A percentile compares a stretch with the other conserved stretches of the same genome.
Conservation (phyloP, 2,329 filamentous ascomycete species). For the Fusarium anthophilum region DNA sequence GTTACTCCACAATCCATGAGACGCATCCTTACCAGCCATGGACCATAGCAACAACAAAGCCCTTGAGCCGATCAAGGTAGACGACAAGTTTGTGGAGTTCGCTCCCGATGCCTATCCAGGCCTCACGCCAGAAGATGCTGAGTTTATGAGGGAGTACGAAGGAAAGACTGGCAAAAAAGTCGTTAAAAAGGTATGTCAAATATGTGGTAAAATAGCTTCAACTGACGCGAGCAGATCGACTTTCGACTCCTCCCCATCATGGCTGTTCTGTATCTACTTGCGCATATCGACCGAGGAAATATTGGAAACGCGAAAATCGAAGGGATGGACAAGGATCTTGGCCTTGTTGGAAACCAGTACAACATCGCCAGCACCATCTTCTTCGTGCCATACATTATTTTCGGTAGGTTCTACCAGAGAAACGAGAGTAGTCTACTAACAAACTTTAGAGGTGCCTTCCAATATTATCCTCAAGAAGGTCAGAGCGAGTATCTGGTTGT, state of each 20-base stretch:
- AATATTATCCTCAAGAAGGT: slow-evolving; percentile 50
- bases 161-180: slow-evolving; percentile 21
- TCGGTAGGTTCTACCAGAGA: background rate
- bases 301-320: slow-evolving; percentile 42
- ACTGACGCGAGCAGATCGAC: slow-evolving; percentile 12
- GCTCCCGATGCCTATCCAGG: slow-evolving; percentile 36
- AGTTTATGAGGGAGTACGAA: slow-evolving; percentile 27
- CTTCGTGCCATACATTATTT: slow-evolving; percentile 64
- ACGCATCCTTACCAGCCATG: background rate
- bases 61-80: background rate
- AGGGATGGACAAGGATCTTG: slow-evolving; percentile 58
- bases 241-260: slow-evolving; percentile 31
- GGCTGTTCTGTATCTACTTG: slow-evolving; percentile 25
- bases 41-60: background rate
- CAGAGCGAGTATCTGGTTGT: slow-evolving; percentile 49
- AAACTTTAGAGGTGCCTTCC: slow-evolving; percentile 48
- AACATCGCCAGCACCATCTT: slow-evolving; percentile 62
- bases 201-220: too few relatives aligned
- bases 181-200: slow-evolving; percentile 17
- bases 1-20: accelerated
- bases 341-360: slow-evolving; percentile 60
- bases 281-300: slow-evolving; percentile 34
- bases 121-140: slow-evolving; percentile 25
- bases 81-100: slow-evolving; percentile 3
- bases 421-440: background rate